Evolutionary conservation across 2,329 filamentous ascomycete species (phyloP), one percentile per base, ranked within the genome.

Genomic region (Mariannaea elegans): DNA sequence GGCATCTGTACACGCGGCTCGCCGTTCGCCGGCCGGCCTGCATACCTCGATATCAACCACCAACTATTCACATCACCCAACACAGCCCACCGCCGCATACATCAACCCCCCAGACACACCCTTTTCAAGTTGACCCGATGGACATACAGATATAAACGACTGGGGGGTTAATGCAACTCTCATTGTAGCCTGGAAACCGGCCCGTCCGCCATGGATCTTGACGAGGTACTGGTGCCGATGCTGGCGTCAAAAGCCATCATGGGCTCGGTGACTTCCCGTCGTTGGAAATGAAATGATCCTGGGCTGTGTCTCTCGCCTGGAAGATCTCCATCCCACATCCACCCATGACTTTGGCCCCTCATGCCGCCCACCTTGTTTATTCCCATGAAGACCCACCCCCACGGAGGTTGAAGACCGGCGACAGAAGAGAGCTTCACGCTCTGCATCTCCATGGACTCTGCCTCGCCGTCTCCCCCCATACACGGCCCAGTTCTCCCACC

Each of bases 331-430:
- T 64, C 51, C 58, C 57, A 47, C 49, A 55, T 55, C 52, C 56
- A 48, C 58, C 45, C 32, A 36, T 56, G 52, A 24, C 41, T 50
- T 47, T 42, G 31, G 54, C 36, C 49, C 56, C 50, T 48, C 44
- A 53, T 42, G 48, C 50, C 56, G 49, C 42, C 36, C 49, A 48
- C 49, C 56, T 54, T 56, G 57, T 64, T 67, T 67, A 63, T 65
- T 70, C 58, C 61, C 55, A 68, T 53, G 49, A 38, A 41, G 32
- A 62, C 60, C 60, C 66, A 69, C 68, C 68, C 68, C 68, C 68
- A 70, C 68, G 68, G 68, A 70, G 65, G 65, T 69, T 65, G 56
- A 69, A 69, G 67, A 27, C 67, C 67, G 67, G 49, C 59, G 29
- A 53, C 55, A 24, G 19, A 50, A 46, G 42, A 56, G 44, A 19